These are phyloP conservation scores for Cerioporus squamosus DNA, from an alignment of 1,284 basidiomycete species.

Conservation along the genomic window DNA sequence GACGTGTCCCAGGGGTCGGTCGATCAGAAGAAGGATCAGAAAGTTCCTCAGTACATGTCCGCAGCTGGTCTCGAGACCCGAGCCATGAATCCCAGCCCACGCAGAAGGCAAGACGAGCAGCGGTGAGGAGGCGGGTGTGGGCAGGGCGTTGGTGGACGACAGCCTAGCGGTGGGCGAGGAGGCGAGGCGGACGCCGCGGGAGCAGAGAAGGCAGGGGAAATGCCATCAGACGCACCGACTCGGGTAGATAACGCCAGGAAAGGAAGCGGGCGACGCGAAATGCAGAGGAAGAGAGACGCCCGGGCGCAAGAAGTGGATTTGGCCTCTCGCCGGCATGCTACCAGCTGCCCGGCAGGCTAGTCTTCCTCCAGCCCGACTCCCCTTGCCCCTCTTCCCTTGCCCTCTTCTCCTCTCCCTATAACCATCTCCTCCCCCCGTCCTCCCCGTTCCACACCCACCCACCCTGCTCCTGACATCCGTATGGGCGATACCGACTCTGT, in stretches of 20 bases:
- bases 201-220: constrained; percentile 12
- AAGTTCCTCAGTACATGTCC: constrained; percentile 2
- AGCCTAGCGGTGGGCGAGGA: background rate
- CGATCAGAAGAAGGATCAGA: constrained; percentile 21
- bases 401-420: background rate
- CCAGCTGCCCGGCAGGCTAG: constrained; percentile 2
- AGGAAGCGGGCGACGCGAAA: constrained; percentile 14
- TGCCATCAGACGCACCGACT: constrained; percentile 12
- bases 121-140: too few relatives aligned
- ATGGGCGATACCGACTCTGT: constrained; percentile 36
- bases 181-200: background rate
- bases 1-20: constrained; percentile 5
- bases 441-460: constrained; percentile 4
- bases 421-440: constrained; percentile 2
- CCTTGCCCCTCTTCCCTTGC: constrained; percentile 9
- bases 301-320: background rate
- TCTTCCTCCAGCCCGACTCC: background rate
- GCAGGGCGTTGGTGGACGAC: too few relatives aligned
- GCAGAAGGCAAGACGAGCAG: too few relatives aligned
- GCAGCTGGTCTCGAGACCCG: background rate
- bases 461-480: constrained; percentile 4
- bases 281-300: constrained; percentile 9
- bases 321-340: constrained; percentile 13
- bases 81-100: too few relatives aligned
- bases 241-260: constrained; percentile 21